phyloP scores from a whole-genome alignment of 495 filamentous ascomycete species.

The Aspergillus sparsus region DNA sequence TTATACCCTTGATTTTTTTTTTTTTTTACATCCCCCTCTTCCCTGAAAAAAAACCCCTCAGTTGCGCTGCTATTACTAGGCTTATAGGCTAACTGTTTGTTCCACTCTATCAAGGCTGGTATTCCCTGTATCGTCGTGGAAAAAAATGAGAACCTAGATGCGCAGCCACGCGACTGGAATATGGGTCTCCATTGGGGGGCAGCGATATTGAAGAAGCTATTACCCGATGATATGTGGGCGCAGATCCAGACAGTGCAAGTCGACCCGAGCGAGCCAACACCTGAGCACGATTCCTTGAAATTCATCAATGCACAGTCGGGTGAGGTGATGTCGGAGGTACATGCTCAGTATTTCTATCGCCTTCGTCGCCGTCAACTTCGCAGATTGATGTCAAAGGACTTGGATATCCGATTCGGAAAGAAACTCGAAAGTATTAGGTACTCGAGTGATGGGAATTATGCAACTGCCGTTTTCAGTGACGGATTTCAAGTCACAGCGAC shows the following conservation, averaged over 20 bases:
- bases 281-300: slow-evolving; percentile 36
- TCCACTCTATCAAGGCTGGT: slow-evolving; percentile 37
- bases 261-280: slow-evolving; percentile 34
- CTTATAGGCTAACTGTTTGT: too few relatives aligned
- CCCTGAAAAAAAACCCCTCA: not conserved
- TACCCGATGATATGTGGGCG: slow-evolving; percentile 36
- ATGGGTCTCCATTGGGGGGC: slow-evolving; percentile 58
- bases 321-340: slow-evolving; percentile 38
- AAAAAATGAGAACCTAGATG: slow-evolving; percentile 37
- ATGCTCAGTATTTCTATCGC: slow-evolving; percentile 44
- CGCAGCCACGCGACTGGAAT: slow-evolving; percentile 56
- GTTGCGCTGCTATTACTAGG: not conserved
- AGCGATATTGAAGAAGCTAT: slow-evolving; percentile 37
- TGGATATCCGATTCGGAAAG: slow-evolving; percentile 38
- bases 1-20: not conserved
- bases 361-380: slow-evolving; percentile 48
- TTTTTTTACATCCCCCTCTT: not conserved
- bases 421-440: slow-evolving; percentile 14
- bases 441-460: slow-evolving; percentile 20
- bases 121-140: slow-evolving; percentile 54
- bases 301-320: slow-evolving; percentile 52
- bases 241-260: slow-evolving; percentile 44
- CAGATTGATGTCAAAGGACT: slow-evolving; percentile 35
- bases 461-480: slow-evolving; percentile 28
- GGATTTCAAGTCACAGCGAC: slow-evolving; percentile 19